These are phyloP conservation scores for Coprinellus micaceus DNA, from an alignment of 768 basidiomycete genomes.

Conservation along the genomic window DNA sequence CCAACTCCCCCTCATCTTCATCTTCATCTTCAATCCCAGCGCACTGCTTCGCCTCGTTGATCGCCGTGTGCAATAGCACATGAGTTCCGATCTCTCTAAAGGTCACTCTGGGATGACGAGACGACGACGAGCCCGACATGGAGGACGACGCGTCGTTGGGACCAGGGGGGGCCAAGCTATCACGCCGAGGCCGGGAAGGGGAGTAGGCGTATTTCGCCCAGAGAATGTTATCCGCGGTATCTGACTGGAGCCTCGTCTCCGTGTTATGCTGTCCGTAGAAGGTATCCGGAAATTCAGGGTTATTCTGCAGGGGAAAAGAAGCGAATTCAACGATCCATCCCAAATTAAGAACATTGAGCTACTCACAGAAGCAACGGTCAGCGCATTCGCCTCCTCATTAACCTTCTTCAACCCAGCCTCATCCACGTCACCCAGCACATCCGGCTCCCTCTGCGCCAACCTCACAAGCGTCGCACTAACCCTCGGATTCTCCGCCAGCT, in stretches of 20 bases:
- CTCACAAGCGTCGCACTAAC: conserved; percentile 74
- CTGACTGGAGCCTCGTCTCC: conserved; percentile 67
- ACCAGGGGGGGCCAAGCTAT: background rate
- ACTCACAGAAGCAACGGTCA: conserved; percentile 50
- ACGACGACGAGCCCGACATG: conserved; percentile 15
- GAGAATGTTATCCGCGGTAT: conserved; percentile 76
- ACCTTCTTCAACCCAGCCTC: conserved; percentile 17
- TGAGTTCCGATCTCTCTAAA: conserved; percentile 59
- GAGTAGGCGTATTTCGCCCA: conserved; percentile 60
- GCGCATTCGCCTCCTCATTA: conserved; percentile 33
- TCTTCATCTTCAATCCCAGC: background rate
- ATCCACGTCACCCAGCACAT: conserved; percentile 21
- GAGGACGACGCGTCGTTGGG: conserved; percentile 11
- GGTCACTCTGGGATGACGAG: conserved; percentile 48
- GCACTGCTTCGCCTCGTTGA: conserved; percentile 39
- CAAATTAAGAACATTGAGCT: too few relatives aligned
- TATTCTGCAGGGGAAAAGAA: conserved; percentile 21
- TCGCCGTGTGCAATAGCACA: conserved; percentile 54
- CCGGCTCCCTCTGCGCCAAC: conserved; percentile 44
- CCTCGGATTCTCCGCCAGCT: conserved; percentile 67
- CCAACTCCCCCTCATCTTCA: background rate
- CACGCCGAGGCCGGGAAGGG: background rate
- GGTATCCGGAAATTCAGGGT: conserved; percentile 57
- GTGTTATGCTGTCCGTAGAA: conserved; percentile 64
- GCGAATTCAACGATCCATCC: background rate